Evolutionary conservation across 257 asterid genomes (phyloP), one percentile per base, ranked within the genome.

Genomic region (Solanum tarapatanum): DNA sequence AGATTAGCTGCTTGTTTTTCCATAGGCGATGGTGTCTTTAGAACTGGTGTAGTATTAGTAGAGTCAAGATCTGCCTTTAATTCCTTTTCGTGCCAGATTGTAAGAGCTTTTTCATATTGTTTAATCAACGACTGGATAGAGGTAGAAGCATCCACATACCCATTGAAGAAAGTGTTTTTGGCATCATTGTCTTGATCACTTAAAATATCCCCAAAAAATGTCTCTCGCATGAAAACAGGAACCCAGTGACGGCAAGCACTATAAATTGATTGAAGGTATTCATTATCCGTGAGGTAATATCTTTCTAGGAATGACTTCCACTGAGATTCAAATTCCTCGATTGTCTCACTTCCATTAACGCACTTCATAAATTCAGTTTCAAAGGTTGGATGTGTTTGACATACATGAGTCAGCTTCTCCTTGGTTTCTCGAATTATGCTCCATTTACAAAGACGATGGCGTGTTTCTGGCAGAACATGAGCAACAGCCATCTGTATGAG

Each of bases 21-120:
- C 99, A 93, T 96, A 23, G 99, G 98, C 17, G 98, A 95, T 3
- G 98, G 98, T 9, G 99, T 96, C 89, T 89, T 96, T 85, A 96
- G 83, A 87, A 92, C 89, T 4, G 95, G 96, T 6, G 90, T 89
- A 60, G 90, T 86, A 86, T 87, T 92, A 77, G 66, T 87, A 75
- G 98, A 94, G 48, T 95, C 98, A 68, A 91, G 89, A 41, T 96
- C 98, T 26, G 94, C 99, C 89, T 91, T 95, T 28, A 88, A 82
- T 84, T 95, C 98, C 89, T 88, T 94, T 86, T 95, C 97, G 6
- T 92, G 94, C 98, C 97, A 94, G 85, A 90, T 91, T 13, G 89
- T 75, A 45, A 91, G 74, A 16, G 93, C 94, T 89, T 91, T 93
- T 76, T 96, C 98, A 62, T 91, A 94, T 84, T 94, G 94, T 83